Evolutionary conservation across 177 flowering plant species (phyloP), one percentile per base, ranked within the genome.

Genomic region (Vitis hybrid): DNA sequence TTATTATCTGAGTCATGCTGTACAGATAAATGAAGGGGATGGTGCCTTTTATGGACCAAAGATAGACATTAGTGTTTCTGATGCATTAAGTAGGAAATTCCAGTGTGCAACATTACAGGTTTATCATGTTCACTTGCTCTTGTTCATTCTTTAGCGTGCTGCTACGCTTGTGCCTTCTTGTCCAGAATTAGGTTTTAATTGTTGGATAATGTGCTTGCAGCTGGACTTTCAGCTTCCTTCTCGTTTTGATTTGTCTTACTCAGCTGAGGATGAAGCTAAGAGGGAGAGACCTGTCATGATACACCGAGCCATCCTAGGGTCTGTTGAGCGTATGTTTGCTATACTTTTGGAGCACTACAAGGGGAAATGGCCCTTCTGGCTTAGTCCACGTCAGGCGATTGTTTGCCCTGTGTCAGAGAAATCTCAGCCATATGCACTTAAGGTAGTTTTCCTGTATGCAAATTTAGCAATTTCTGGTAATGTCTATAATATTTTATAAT

Each of bases 21-120:
- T 51, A 13, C 83, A 96, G 99, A 78, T 94, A 56, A 87, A 96
- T 81, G 95, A 92, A 84, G 99, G 87, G 52, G 98, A 96, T 83
- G 99, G 99, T 69, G 99, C 99, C 75, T 96, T 96, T 83, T 96
- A 96, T 80, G 99, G 99, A 64, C 99, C 99, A 57, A 96, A 96
- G 69, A 96, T 93, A 69, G 99, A 96, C 73, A 94, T 93, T 73
- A 86, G 91, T 73, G 97, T 93, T 55, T 94, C 97, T 70, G 98
- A 96, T 81, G 98, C 99, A 60, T 77, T 94, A 69, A 92, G 87
- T 65, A 92, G 99, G 79, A 96, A 93, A 71, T 94, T 89, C 70
- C 99, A 96, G 81, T 92, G 98, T 82, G 98, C 99, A 21, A 96
- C 99, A 14, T 76, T 96, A 59, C 98, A 96, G 97, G 99, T 92